These are phyloP conservation scores for Phanerochaete carnosa DNA, from an alignment of 768 basidiomycete genomes.

Conservation along the genomic window DNA sequence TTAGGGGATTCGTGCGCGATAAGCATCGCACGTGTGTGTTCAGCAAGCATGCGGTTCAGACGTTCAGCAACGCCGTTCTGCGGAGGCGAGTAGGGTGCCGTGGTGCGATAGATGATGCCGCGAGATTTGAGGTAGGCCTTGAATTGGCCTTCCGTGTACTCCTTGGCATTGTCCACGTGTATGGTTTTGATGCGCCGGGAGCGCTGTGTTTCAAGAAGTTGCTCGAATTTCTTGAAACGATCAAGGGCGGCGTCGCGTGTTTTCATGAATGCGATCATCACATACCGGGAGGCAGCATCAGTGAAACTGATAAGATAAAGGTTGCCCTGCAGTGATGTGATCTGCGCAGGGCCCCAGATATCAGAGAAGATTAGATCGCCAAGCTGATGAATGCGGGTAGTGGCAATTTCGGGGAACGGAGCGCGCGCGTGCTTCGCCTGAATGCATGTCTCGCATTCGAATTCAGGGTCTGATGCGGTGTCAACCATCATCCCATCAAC, in stretches of 20 bases:
- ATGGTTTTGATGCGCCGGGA: conserved; percentile 28
- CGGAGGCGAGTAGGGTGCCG: conserved; percentile 39
- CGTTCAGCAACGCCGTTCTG: conserved; percentile 41
- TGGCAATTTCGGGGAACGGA: conserved; percentile 32
- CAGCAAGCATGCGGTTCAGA: conserved; percentile 23
- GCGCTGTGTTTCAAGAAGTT: conserved; percentile 30
- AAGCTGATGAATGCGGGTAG: conserved; percentile 24
- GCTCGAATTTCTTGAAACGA: conserved; percentile 32
- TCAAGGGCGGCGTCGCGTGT: conserved; percentile 25
- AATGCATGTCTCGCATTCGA: conserved; percentile 40
- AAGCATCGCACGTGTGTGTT: conserved; percentile 26
- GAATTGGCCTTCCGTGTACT: conserved; percentile 37
- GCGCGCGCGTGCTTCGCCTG: conserved; percentile 37
- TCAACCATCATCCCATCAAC: conserved; percentile 7
- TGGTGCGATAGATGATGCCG: conserved; percentile 38
- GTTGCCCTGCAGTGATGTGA: conserved; percentile 20
- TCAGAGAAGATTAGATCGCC: conserved; percentile 38
- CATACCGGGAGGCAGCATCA: conserved; percentile 24
- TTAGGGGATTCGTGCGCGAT: conserved; percentile 17
- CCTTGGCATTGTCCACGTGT: conserved; percentile 16
- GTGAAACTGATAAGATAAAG: conserved; percentile 27
- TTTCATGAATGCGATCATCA: conserved; percentile 28
- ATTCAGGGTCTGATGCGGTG: background rate
- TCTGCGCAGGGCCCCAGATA: conserved; percentile 42
- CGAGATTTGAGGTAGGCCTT: conserved; percentile 24